A percentile compares a stretch with the other conserved stretches of the same genome.
Evolutionary conservation across 192 early-diverging fungal genomes (phyloP).

Genomic region (Coemansia brasiliensis): DNA sequence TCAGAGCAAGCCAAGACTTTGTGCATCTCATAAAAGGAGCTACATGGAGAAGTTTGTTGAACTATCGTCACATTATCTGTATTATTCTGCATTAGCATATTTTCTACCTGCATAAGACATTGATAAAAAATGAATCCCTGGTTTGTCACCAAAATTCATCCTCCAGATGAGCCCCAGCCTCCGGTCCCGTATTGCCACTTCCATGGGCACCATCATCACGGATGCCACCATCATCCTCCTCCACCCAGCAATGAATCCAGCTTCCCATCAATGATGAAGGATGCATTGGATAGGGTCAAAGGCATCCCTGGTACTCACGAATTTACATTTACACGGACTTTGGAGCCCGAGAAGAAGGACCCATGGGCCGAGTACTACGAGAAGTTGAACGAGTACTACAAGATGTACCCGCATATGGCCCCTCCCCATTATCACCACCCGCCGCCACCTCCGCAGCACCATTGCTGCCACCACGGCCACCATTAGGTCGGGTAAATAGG

Average conservation of each 20-base stretch:
- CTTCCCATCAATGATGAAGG: neutral
- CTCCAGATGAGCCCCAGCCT: neutral
- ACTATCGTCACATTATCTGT: neutral
- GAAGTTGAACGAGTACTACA: conserved; percentile 5
- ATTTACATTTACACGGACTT: conserved; percentile 9
- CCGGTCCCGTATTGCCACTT: neutral
- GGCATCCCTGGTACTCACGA: conserved; percentile 20
- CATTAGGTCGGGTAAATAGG: neutral
- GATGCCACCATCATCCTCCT: neutral
- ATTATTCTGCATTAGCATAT: neutral
- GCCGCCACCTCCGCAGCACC: neutral
- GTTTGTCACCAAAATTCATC: conserved; percentile 3
- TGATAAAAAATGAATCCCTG: neutral
- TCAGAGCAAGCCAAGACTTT: conserved; percentile 1
- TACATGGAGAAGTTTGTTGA: too few species aligned
- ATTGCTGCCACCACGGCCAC: conserved; percentile 7
- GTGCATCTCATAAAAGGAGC: neutral
- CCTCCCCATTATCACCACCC: conserved; percentile 2
- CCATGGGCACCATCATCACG: neutral
- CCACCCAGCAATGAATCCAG: neutral
- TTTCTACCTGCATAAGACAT: neutral
- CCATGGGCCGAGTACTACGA: neutral
- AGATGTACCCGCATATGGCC: conserved; percentile 6
- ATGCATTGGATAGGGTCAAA: conserved; percentile 7
- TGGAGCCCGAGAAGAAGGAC: conserved; percentile 9